These are phyloP conservation scores for Betula pendula DNA, from an alignment of 306 rosid species.

Conservation along the genomic window DNA sequence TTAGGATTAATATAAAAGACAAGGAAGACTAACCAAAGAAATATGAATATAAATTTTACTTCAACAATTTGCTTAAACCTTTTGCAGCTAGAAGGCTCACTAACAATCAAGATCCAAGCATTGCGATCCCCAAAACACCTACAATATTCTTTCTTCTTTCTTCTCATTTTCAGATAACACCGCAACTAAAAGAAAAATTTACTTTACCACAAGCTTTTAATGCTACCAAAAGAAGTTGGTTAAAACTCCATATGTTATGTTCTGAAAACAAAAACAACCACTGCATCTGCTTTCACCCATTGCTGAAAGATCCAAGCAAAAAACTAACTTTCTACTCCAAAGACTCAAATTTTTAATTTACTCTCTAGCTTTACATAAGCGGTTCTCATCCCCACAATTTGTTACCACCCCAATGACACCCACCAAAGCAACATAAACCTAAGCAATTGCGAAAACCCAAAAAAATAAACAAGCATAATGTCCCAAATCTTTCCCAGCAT, in stretches of 20 bases:
- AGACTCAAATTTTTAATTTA: too few species aligned
- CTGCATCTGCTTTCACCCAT: background rate
- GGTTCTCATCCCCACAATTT: background rate
- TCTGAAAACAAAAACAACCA: background rate
- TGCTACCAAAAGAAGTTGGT: background rate
- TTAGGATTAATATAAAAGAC: background rate
- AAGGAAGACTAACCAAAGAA: background rate
- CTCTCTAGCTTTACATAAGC: too few species aligned
- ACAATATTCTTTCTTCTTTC: background rate
- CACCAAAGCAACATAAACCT: background rate
- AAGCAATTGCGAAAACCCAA: background rate
- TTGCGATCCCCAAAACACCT: background rate
- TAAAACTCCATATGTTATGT: background rate
- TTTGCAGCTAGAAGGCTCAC: background rate
- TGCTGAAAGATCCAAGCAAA: background rate
- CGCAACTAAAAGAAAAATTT: background rate
- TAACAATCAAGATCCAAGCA: background rate
- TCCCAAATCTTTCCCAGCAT: too few species aligned
- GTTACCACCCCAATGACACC: background rate
- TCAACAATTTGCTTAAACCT: background rate
- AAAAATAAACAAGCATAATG: too few species aligned
- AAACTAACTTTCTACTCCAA: too few species aligned
- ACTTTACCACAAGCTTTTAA: too few species aligned
- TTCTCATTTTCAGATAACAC: background rate
- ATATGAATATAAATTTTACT: background rate